phyloP scores from a whole-genome alignment of 495 filamentous ascomycete genomes.

The Neurospora sp. region DNA sequence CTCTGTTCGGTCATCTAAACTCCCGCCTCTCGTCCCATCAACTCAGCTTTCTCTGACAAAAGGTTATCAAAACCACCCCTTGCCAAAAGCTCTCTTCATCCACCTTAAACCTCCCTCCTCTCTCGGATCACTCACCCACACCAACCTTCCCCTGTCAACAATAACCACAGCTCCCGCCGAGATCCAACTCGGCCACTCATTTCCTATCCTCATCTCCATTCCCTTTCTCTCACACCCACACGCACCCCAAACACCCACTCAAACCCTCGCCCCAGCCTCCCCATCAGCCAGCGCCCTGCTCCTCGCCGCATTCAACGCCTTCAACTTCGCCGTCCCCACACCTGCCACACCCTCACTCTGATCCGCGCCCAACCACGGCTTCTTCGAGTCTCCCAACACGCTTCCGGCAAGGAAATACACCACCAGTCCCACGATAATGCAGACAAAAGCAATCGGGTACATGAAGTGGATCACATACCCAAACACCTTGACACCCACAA shows the following conservation, averaged over 20 bases:
- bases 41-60: neutral
- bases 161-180: neutral
- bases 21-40: neutral
- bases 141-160: neutral
- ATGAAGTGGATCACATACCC: slow-evolving; percentile 71
- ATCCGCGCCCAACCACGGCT: slow-evolving; percentile 85
- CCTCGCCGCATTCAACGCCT: slow-evolving; percentile 50
- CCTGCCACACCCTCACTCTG: slow-evolving; percentile 77
- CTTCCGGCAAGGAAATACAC: slow-evolving; percentile 74
- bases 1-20: neutral
- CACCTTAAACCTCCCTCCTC: too few relatives aligned
- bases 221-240: neutral
- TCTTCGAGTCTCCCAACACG: slow-evolving; percentile 68
- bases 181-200: neutral
- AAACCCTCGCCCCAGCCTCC: neutral
- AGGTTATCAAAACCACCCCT: neutral
- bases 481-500: slow-evolving; percentile 82
- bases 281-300: slow-evolving; percentile 14
- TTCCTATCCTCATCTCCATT: neutral
- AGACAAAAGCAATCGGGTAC: slow-evolving; percentile 91
- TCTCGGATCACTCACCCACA: too few relatives aligned
- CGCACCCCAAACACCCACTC: neutral
- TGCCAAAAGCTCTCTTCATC: neutral
- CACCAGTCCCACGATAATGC: slow-evolving; percentile 74
- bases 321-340: slow-evolving; percentile 77